Base-by-base conservation (phyloP, 1,284 basidiomycete species). In the Sporisorium scitamineum region DNA sequence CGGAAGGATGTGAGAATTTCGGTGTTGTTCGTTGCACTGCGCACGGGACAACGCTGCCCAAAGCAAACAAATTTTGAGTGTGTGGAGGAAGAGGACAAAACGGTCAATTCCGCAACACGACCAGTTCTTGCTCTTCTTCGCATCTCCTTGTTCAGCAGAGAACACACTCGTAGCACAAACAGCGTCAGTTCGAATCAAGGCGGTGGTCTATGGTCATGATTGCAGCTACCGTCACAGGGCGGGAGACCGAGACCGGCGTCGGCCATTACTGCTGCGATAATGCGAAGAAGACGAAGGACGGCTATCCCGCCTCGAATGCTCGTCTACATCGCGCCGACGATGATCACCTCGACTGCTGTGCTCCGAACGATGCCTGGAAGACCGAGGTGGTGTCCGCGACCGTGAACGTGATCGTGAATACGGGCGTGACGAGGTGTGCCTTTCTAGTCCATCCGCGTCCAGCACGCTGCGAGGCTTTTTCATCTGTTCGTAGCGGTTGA, bases 401-500 rank as follows among this genome's bases (percentile, higher is more conserved):
- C 45, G 56, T 31, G 56, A 58, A 2, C 55, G 45, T 27, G 56
- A 58, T 0, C 37, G 62, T 14, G 32, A n/a, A n/a, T n/a, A n/a
- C n/a, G n/a, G 31, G 20, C 47, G 53, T n/a, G 63, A 57, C 11
- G 31, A 34, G 16, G 24, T 26, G 22, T 34, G 10, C 8, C 34
- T 26, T 16, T 42, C 45, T 18, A 45, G 6, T 10, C 24, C 32
- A 50, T 61, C 13, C 6, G 24, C 11, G n/a, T 70, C 68, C 7
- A 70, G 34, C 16, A 70, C 52, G 54, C 62, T 61, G 31, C 61
- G 61, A 13, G 47, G 20, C 37, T 54, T 65, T 24, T 61, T 74
- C 50, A 59, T 58, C 53, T 54, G 54, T 44, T 69, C 57, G 61
- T 74, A 69, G 13, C 70, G 61, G 37, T 74, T 74, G 37, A 64